phyloP scores from a whole-genome alignment of 139 green algal genomes.

The Coccomyxa sp. region DNA sequence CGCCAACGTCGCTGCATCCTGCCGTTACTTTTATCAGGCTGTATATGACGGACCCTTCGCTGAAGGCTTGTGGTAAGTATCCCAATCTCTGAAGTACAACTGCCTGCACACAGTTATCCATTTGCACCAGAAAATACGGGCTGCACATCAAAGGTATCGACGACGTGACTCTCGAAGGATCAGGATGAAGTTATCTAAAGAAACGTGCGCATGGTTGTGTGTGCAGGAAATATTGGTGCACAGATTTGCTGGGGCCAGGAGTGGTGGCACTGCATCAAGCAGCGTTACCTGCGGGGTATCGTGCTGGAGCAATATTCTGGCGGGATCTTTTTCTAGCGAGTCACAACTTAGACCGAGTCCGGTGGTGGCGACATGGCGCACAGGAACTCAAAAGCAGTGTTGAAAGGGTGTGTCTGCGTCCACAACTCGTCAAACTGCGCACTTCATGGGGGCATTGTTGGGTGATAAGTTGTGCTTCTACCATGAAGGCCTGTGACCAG shows the following conservation, averaged over 20 bases:
- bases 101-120: not conserved
- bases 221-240: constrained; percentile 4
- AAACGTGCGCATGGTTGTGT: not conserved
- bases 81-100: not conserved
- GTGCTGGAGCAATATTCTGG: constrained; percentile 8
- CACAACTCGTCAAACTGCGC: not conserved
- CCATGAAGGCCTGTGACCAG: not conserved
- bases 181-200: not conserved
- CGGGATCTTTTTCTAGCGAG: not conserved
- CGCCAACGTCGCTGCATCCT: not conserved
- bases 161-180: not conserved
- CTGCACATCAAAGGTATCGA: not conserved
- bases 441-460: not conserved
- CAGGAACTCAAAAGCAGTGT: not conserved
- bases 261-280: constrained; percentile 10
- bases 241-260: constrained; percentile 1
- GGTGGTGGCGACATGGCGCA: constrained; percentile 10
- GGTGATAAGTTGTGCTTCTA: too few species aligned
- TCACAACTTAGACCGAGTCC: not conserved
- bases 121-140: not conserved
- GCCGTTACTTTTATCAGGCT: not conserved
- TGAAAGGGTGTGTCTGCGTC: not conserved
- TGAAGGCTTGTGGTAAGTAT: constrained; percentile 6
- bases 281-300: not conserved
- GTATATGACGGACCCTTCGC: not conserved